These are phyloP conservation scores for Thelonectria rubi DNA, from an alignment of 2,329 filamentous ascomycete genomes.

Conservation along the genomic window DNA sequence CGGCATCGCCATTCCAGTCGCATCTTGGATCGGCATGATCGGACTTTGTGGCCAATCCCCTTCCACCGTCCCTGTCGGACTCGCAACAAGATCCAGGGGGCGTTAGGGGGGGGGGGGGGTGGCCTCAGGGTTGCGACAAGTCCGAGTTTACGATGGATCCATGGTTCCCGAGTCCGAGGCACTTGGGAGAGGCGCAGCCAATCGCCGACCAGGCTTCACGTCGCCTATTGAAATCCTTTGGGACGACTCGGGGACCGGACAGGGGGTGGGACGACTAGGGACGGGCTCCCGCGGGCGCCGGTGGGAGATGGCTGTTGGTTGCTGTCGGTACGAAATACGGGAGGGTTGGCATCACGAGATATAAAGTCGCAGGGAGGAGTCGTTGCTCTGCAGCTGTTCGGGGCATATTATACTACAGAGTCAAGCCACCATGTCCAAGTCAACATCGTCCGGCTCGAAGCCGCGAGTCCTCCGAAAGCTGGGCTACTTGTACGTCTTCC, in stretches of 20 bases:
- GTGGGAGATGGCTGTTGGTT: no score
- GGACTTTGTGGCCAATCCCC: not conserved
- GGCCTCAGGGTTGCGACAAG: not conserved
- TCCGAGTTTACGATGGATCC: not conserved
- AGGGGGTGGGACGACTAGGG: not conserved
- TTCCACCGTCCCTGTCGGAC: not conserved
- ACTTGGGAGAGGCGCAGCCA: not conserved
- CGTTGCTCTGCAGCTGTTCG: not conserved
- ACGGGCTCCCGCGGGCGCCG: slow-evolving; percentile 3
- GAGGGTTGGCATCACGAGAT: not conserved
- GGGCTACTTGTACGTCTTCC: slow-evolving; percentile 11
- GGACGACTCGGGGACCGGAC: not conserved
- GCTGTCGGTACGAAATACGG: not conserved
- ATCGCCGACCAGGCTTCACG: not conserved
- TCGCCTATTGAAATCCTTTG: not conserved
- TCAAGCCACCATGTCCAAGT: not conserved
- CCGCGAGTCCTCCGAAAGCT: slow-evolving; percentile 14
- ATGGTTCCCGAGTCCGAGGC: not conserved
- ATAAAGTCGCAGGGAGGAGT: not conserved
- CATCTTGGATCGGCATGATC: not conserved
- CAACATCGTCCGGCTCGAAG: slow-evolving; percentile 2
- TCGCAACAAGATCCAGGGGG: not conserved
- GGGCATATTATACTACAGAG: not conserved
- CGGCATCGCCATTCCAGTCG: no score
- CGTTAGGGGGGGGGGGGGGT: not conserved